Evolutionary conservation across 129 eudicot genomes (phyloP).

Genomic region (Tagetes patula): DNA sequence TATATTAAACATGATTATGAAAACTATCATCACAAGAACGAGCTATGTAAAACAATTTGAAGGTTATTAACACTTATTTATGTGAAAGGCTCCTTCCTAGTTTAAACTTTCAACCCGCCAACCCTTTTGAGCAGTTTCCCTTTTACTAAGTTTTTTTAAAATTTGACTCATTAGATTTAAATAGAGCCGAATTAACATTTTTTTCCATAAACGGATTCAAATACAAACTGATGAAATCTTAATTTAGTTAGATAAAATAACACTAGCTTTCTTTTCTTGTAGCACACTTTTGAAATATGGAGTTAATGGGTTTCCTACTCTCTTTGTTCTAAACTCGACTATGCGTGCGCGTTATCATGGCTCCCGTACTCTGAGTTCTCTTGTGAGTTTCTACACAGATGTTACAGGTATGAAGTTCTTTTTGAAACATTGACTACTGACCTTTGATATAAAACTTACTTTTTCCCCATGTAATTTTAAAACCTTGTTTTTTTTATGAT

Average conservation of each 20-base stretch:
- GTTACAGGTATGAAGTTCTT: constrained; percentile 54
- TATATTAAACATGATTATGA: background rate
- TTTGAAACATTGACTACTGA: background rate
- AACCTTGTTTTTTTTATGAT: background rate
- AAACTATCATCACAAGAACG: background rate
- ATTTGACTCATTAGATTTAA: too few species aligned
- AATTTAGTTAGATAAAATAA: constrained; percentile 17
- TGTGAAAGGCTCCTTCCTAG: background rate
- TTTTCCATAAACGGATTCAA: background rate
- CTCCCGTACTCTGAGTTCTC: constrained; percentile 66
- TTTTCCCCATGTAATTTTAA: background rate
- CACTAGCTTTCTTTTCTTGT: constrained; percentile 18
- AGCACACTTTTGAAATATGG: constrained; percentile 84
- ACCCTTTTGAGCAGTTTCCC: background rate
- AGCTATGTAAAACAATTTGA: background rate
- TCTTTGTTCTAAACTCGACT: constrained; percentile 75
- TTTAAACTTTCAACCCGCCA: background rate
- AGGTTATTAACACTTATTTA: background rate
- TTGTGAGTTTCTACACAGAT: constrained; percentile 59
- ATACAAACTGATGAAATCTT: background rate
- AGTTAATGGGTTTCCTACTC: constrained; percentile 87
- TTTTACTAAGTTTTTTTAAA: background rate
- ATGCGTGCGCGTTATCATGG: constrained; percentile 86
- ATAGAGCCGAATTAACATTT: background rate
- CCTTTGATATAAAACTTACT: background rate